Percentiles rank a stretch among this genome's conserved stretches.
Conservation (phyloP, 2,329 filamentous ascomycete genomes). For the Grosmannia serpens region DNA sequence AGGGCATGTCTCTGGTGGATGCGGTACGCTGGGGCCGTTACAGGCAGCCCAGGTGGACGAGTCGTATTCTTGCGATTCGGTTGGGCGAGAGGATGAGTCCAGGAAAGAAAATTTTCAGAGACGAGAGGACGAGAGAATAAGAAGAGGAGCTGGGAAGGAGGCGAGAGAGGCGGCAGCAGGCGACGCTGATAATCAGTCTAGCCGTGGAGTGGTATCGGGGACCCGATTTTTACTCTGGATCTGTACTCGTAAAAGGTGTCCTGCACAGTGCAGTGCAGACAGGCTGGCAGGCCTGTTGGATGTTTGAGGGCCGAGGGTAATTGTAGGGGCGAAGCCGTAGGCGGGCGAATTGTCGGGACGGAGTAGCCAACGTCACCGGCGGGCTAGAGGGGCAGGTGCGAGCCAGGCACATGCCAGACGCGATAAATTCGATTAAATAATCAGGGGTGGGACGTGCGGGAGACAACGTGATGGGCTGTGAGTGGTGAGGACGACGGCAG, state of each 20-base stretch:
- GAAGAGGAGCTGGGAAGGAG: neutral
- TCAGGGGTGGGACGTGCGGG: neutral
- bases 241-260: neutral
- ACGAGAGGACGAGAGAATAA: neutral
- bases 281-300: neutral
- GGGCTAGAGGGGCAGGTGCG: neutral
- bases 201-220: neutral
- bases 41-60: neutral
- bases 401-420: neutral
- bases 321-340: neutral
- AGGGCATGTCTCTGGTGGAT: slow-evolving; percentile 33
- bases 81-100: neutral
- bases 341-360: neutral
- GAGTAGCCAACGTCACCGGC: neutral
- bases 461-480: neutral
- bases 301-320: neutral
- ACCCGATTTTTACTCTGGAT: neutral
- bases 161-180: neutral
- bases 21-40: neutral
- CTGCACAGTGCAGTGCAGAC: neutral
- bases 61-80: neutral
- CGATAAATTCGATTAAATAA: neutral
- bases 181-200: neutral
- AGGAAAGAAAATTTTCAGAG: neutral
- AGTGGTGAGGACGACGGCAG: neutral